phyloP scores from a whole-genome alignment of 192 early-diverging fungal genomes.

The Cladochytrium replicatum region DNA sequence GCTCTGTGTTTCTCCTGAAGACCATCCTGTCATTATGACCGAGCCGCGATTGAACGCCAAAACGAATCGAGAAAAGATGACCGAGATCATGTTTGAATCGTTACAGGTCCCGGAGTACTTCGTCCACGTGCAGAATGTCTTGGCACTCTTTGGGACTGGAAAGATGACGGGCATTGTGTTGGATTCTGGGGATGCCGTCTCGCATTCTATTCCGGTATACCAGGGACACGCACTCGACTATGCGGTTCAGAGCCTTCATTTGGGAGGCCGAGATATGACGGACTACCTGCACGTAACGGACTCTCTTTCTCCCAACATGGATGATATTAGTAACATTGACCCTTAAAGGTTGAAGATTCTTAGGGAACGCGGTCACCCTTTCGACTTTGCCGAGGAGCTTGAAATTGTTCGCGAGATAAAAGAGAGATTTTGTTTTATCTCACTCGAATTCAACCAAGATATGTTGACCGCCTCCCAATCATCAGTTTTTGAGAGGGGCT shows the following conservation, averaged over 20 bases:
- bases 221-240: conserved; percentile 93
- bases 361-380: conserved; percentile 91
- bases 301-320: background rate
- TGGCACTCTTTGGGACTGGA: conserved; percentile 92
- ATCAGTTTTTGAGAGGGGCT: conserved; percentile 90
- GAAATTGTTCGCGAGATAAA: conserved; percentile 99
- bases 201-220: conserved; percentile 95
- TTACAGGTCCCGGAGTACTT: conserved; percentile 96
- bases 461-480: conserved; percentile 89
- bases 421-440: conserved; percentile 98
- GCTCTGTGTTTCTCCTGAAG: conserved; percentile 94
- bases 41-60: conserved; percentile 97
- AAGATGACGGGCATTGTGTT: conserved; percentile 97
- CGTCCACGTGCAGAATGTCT: conserved; percentile 91
- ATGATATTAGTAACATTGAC: background rate
- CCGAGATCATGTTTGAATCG: conserved; percentile 99
- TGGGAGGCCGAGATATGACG: conserved; percentile 95
- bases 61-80: conserved; percentile 98
- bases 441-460: conserved; percentile 95
- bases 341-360: conserved; percentile 62
- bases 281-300: conserved; percentile 59
- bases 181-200: conserved; percentile 96
- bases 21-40: conserved; percentile 92
- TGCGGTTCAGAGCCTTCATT: conserved; percentile 91
- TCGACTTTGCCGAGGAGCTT: conserved; percentile 89